Percentiles rank a stretch among this genome's conserved stretches.
phyloP scores from a whole-genome alignment of 805 yeast genomes.

The Saccharomycopsis sp. region DNA sequence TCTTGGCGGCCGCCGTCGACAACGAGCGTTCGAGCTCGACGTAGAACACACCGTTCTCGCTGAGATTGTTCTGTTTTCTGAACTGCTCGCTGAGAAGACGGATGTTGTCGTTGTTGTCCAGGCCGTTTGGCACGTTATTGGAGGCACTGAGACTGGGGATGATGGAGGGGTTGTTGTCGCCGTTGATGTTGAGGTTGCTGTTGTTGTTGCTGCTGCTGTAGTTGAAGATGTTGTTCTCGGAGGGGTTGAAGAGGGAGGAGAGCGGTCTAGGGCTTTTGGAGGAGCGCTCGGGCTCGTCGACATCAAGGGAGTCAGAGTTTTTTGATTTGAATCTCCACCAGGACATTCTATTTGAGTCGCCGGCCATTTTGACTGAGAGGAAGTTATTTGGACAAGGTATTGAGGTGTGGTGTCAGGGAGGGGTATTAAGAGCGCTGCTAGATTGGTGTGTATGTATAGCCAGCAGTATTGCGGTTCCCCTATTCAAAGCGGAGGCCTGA shows the following conservation, averaged over 20 bases:
- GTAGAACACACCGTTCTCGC: conserved; percentile 54
- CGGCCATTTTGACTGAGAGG: conserved; percentile 13
- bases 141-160: no score
- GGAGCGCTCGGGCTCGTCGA: conserved; percentile 5
- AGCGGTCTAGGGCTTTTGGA: conserved; percentile 4
- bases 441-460: no score
- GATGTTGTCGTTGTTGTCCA: conserved; percentile 20
- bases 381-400: no score
- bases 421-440: no score
- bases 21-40: conserved; percentile 68
- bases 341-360: conserved; percentile 15
- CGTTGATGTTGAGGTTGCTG: not conserved
- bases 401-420: no score
- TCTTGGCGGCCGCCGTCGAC: conserved; percentile 67
- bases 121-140: conserved; percentile 22
- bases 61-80: conserved; percentile 4
- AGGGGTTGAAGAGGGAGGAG: conserved; percentile 5
- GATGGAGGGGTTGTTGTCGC: no score
- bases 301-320: not conserved
- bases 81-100: conserved; percentile 30
- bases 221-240: conserved; percentile 19
- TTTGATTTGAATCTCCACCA: conserved; percentile 19
- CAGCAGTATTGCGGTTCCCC: no score
- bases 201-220: conserved; percentile 18
- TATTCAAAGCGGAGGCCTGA: no score